phyloP scores from a whole-genome alignment of 2,329 filamentous ascomycete genomes.

The Aspergillus unguis region DNA sequence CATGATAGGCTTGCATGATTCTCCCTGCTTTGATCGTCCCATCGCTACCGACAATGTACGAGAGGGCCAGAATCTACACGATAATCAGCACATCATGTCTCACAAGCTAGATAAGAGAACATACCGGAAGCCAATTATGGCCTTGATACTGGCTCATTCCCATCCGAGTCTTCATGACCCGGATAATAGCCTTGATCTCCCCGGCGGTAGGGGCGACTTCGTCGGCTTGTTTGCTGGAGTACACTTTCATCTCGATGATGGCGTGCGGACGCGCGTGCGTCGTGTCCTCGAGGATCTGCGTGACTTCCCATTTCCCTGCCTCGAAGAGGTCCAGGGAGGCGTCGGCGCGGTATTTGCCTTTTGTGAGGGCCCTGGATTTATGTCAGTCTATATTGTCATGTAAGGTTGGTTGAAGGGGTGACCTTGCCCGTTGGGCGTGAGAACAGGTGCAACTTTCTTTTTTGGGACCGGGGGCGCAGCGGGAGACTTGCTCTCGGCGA shows the following conservation, averaged over 20 bases:
- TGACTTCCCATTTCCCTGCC: slow-evolving; percentile 3
- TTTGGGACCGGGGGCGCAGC: not conserved
- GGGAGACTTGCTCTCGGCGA: not conserved
- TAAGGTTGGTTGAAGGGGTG: no score
- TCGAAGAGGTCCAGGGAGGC: not conserved
- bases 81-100: not conserved
- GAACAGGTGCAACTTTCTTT: no score
- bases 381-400: not conserved
- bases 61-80: slow-evolving; percentile 8
- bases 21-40: not conserved
- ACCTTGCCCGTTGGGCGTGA: not conserved
- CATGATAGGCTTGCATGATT: slow-evolving; percentile 12
- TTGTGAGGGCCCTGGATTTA: not conserved
- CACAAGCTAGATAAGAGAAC: not conserved
- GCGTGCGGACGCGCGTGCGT: not conserved
- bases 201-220: not conserved
- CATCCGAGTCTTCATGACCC: slow-evolving; percentile 7
- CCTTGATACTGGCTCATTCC: not conserved
- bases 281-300: slow-evolving; percentile 8
- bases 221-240: not conserved
- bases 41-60: not conserved
- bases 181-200: slow-evolving; percentile 10
- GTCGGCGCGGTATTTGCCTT: not conserved
- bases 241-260: slow-evolving; percentile 2
- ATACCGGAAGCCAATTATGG: slow-evolving; percentile 7